Conservation (phyloP, 148 eudicot species). For the Rhododendron simsii region DNA sequence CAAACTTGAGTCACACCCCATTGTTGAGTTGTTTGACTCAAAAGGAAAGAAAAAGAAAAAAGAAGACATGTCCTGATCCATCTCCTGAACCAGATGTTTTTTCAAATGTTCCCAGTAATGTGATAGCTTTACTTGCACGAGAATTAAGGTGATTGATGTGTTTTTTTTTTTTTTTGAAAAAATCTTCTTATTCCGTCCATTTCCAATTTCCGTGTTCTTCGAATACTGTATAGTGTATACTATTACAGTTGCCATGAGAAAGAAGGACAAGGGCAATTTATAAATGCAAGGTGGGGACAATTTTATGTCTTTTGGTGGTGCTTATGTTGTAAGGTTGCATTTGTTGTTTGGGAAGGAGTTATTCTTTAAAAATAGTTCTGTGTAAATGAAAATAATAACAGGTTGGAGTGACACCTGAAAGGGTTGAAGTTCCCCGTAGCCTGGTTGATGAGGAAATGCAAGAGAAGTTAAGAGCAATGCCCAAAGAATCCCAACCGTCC, state of each 20-base stretch:
- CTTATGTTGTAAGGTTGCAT: background rate
- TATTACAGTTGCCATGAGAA: background rate
- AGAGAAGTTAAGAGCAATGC: conserved; percentile 61
- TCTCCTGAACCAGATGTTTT: background rate
- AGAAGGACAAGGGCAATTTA: background rate
- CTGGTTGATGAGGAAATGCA: conserved; percentile 81
- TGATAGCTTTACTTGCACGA: background rate
- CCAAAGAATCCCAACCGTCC: conserved; percentile 51
- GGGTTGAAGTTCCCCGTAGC: conserved; percentile 97
- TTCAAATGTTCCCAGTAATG: background rate
- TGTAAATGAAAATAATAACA: conserved; percentile 18
- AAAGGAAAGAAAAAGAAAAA: background rate
- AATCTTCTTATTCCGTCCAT: background rate
- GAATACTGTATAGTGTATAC: background rate
- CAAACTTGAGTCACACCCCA: background rate
- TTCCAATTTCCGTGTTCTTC: background rate
- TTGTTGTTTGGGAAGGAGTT: background rate
- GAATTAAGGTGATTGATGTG: background rate
- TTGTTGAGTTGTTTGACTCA: too few species aligned
- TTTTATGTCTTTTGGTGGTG: background rate
- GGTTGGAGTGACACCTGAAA: conserved; percentile 99
- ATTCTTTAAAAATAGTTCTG: background rate
- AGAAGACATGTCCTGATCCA: background rate
- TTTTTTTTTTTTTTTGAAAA: background rate
- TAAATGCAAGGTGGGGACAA: background rate